phyloP scores from a whole-genome alignment of 495 filamentous ascomycete genomes.

The Pyronema domesticum region DNA sequence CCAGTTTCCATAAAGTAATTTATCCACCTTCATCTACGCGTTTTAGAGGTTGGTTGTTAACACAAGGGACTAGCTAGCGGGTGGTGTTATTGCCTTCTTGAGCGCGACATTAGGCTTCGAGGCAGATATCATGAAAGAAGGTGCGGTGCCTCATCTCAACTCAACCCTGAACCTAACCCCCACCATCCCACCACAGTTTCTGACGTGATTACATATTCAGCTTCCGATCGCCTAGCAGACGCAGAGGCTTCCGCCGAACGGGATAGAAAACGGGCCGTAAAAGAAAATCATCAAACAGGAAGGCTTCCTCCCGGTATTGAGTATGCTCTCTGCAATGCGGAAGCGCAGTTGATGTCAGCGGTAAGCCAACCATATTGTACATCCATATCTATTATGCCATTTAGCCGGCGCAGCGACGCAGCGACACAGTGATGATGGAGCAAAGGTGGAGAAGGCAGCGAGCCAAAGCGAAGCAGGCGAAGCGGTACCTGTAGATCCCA shows the following conservation, averaged over 20 bases:
- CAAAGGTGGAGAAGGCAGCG: too few species aligned
- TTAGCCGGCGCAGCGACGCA: neutral
- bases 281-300: slow-evolving; percentile 32
- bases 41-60: neutral
- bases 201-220: slow-evolving; percentile 27
- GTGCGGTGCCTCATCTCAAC: slow-evolving; percentile 24
- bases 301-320: slow-evolving; percentile 74
- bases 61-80: slow-evolving; percentile 39
- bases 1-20: slow-evolving; percentile 72
- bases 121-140: slow-evolving; percentile 80
- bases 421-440: neutral
- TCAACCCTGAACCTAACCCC: too few species aligned
- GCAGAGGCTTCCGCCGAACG: slow-evolving; percentile 65
- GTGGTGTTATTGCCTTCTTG: slow-evolving; percentile 69
- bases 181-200: too few species aligned
- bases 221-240: slow-evolving; percentile 50
- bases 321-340: slow-evolving; percentile 58
- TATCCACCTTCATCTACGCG: neutral
- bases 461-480: too few species aligned
- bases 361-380: slow-evolving; percentile 13
- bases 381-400: neutral
- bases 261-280: slow-evolving; percentile 58
- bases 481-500: neutral
- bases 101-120: slow-evolving; percentile 80
- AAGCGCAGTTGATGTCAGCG: slow-evolving; percentile 76